These are phyloP conservation scores for Populus tremula DNA, from an alignment of 345 rosid species.

Conservation along the genomic window DNA sequence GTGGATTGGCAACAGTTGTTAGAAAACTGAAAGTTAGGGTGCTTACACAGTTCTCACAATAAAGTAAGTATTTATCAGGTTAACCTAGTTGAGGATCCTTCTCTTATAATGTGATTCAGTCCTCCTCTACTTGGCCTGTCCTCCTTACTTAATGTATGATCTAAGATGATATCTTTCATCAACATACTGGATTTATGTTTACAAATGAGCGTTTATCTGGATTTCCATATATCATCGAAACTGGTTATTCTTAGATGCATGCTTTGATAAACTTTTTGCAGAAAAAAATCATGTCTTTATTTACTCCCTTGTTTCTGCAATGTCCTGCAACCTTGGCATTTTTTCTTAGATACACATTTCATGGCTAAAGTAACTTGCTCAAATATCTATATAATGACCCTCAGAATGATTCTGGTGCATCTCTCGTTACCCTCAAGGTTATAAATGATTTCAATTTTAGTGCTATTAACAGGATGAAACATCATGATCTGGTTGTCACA, in stretches of 20 bases:
- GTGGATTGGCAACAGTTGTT: too few relatives aligned
- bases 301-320: neutral
- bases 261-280: neutral
- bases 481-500: conserved; percentile 75
- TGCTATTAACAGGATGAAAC: conserved; percentile 78
- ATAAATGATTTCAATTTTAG: conserved; percentile 44
- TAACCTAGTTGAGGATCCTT: neutral
- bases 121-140: neutral
- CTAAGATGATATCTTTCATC: neutral
- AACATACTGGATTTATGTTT: neutral
- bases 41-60: neutral
- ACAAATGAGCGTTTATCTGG: neutral
- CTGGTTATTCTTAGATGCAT: neutral
- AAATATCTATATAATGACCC: neutral
- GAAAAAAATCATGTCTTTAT: neutral
- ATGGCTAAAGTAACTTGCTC: neutral
- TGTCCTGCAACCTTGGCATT: neutral
- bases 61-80: neutral
- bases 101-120: neutral
- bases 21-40: too few relatives aligned
- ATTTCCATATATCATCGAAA: neutral
- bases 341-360: neutral
- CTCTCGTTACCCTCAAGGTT: conserved; percentile 16
- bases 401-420: neutral
- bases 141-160: neutral